Conservation (phyloP, 1,284 basidiomycete species). For the Marasmius sp. region DNA sequence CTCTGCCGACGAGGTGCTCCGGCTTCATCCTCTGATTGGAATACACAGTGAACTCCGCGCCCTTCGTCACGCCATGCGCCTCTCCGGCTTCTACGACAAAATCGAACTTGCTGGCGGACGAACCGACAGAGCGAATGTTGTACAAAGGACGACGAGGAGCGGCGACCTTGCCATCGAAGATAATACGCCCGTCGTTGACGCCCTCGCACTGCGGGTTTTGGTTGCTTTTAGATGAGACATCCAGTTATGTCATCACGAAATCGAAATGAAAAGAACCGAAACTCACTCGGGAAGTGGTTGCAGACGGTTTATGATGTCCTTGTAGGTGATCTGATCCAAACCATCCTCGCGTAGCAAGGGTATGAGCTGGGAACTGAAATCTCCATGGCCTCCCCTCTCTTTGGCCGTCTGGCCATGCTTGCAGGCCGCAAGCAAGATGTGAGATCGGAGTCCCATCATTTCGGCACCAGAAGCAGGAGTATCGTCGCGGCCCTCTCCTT, state of each 20-base stretch:
- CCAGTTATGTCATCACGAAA: no score
- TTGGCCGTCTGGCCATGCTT: slow-evolving; percentile 3
- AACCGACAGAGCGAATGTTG: background rate
- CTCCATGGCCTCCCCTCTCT: background rate
- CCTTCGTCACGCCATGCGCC: slow-evolving; percentile 19
- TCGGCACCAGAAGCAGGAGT: background rate
- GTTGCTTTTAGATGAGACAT: background rate
- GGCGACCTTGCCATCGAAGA: slow-evolving; percentile 1
- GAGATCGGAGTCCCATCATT: background rate
- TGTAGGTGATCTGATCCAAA: slow-evolving; percentile 6
- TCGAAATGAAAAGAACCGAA: no score
- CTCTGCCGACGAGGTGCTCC: background rate
- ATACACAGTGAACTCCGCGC: slow-evolving; percentile 16
- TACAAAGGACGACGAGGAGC: background rate
- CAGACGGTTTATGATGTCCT: background rate
- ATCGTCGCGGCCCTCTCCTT: no score
- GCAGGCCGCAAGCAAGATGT: slow-evolving; percentile 6
- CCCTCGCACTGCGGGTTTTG: slow-evolving; percentile 9
- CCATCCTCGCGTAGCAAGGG: background rate
- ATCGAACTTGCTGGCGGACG: background rate
- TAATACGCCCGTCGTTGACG: background rate
- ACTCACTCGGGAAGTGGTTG: background rate
- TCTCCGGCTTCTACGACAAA: slow-evolving; percentile 16
- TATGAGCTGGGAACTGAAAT: background rate
- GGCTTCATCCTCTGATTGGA: background rate